These are phyloP conservation scores for Podaxis rugospora DNA, from an alignment of 768 basidiomycete species.

Conservation along the genomic window DNA sequence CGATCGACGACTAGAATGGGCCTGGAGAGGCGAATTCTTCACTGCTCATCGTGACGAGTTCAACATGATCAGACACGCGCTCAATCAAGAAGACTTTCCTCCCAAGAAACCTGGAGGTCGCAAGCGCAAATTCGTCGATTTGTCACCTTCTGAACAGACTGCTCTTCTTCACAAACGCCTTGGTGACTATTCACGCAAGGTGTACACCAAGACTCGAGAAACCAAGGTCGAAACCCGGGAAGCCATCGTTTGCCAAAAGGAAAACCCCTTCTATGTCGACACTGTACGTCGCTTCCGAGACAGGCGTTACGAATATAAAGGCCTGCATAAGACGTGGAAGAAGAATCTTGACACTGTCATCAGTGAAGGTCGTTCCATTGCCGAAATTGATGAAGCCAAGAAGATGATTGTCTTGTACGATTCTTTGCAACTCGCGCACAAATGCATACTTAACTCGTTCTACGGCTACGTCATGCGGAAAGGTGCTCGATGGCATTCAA, in stretches of 20 bases:
- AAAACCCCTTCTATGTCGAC: conserved; percentile 99
- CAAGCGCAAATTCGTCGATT: conserved; percentile 77
- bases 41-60: conserved; percentile 96
- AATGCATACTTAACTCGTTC: conserved; percentile 99
- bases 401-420: conserved; percentile 99
- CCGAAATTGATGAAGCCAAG: conserved; percentile 94
- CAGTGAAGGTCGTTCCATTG: conserved; percentile 65
- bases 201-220: conserved; percentile 98
- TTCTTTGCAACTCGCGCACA: conserved; percentile 97
- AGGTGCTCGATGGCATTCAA: conserved; percentile 98
- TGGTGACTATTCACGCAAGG: conserved; percentile 97
- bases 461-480: conserved; percentile 99
- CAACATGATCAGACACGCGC: conserved; percentile 97
- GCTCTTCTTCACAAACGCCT: conserved; percentile 93
- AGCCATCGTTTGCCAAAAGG: conserved; percentile 93
- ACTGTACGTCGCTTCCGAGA: conserved; percentile 97
- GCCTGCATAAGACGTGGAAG: conserved; percentile 98
- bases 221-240: conserved; percentile 92
- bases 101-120: conserved; percentile 70
- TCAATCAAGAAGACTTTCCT: conserved; percentile 93
- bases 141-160: conserved; percentile 82
- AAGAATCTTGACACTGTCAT: conserved; percentile 83
- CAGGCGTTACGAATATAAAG: conserved; percentile 98
- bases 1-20: conserved; percentile 92
- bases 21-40: conserved; percentile 98